These are phyloP conservation scores for Ganoderma boninense DNA, from an alignment of 1,284 basidiomycete genomes.

Conservation along the genomic window DNA sequence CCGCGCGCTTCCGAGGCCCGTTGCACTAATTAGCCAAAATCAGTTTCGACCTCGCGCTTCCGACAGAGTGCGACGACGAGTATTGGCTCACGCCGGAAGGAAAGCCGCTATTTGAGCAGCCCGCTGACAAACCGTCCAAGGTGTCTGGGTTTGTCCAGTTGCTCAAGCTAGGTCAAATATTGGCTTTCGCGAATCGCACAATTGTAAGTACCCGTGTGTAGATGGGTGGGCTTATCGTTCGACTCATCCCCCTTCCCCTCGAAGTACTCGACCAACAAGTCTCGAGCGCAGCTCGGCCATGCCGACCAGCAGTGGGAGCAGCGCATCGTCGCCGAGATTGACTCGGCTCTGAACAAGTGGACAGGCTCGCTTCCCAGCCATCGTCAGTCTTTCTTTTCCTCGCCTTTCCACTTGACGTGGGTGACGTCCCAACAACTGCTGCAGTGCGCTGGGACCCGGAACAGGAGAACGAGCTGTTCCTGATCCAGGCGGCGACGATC, in stretches of 20 bases:
- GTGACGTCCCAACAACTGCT: no score
- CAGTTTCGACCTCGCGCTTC: conserved; percentile 68
- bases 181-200: conserved; percentile 60
- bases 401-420: no score
- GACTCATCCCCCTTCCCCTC: no score
- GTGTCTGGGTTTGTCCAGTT: conserved; percentile 57
- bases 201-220: conserved; percentile 44
- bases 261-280: conserved; percentile 33
- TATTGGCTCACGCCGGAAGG: conserved; percentile 60
- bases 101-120: conserved; percentile 52
- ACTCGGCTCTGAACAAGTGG: conserved; percentile 35
- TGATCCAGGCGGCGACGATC: conserved; percentile 75
- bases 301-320: conserved; percentile 34
- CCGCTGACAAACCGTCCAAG: conserved; percentile 51
- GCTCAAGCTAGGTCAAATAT: conserved; percentile 62
- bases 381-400: conserved; percentile 21
- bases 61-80: conserved; percentile 70
- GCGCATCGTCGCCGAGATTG: conserved; percentile 33
- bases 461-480: conserved; percentile 61
- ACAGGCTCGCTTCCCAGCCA: conserved; percentile 31
- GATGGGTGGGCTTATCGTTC: no score
- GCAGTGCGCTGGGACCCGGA: conserved; percentile 62
- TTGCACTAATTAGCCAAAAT: not conserved
- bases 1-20: not conserved
- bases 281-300: conserved; percentile 26